Percentiles rank a stretch among this genome's conserved stretches.
phyloP scores from a whole-genome alignment of 2,329 filamentous ascomycete species.

The Lizonia empirigonia region DNA sequence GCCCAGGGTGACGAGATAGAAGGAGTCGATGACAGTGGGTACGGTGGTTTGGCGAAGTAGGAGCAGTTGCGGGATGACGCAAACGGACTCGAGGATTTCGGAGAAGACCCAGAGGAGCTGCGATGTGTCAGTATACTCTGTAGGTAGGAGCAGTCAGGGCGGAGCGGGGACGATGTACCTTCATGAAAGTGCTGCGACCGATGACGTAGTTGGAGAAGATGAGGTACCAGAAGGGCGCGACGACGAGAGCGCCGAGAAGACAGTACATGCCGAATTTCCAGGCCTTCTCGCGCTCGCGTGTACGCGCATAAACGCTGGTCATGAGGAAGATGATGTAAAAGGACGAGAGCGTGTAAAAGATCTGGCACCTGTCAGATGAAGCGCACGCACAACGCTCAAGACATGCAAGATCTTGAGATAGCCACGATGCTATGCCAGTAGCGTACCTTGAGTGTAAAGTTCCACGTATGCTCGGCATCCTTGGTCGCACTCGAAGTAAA shows the following conservation, averaged over 20 bases:
- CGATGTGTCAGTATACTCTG: neutral
- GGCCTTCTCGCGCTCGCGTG: conserved; percentile 87
- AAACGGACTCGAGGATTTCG: conserved; percentile 88
- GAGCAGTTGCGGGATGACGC: conserved; percentile 87
- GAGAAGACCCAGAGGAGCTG: conserved; percentile 88
- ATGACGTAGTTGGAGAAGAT: conserved; percentile 65
- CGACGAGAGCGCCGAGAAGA: conserved; percentile 66
- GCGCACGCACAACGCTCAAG: neutral
- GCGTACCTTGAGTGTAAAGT: conserved; percentile 73
- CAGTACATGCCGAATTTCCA: conserved; percentile 85
- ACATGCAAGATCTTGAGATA: no score
- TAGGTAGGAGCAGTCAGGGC: neutral
- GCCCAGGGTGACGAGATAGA: conserved; percentile 86
- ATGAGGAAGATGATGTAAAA: conserved; percentile 88
- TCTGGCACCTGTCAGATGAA: conserved; percentile 43
- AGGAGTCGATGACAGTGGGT: conserved; percentile 95
- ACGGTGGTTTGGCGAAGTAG: conserved; percentile 93
- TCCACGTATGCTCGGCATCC: conserved; percentile 52
- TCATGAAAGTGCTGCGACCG: conserved; percentile 40
- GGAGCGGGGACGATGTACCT: conserved; percentile 41
- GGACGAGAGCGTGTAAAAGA: conserved; percentile 84
- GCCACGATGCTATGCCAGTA: neutral
- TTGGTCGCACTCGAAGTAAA: conserved; percentile 57
- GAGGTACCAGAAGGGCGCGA: conserved; percentile 74
- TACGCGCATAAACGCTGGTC: conserved; percentile 83